Base-by-base conservation (phyloP, 225 moss, liverwort and hornwort genomes). In the Sphagnum contortum region DNA sequence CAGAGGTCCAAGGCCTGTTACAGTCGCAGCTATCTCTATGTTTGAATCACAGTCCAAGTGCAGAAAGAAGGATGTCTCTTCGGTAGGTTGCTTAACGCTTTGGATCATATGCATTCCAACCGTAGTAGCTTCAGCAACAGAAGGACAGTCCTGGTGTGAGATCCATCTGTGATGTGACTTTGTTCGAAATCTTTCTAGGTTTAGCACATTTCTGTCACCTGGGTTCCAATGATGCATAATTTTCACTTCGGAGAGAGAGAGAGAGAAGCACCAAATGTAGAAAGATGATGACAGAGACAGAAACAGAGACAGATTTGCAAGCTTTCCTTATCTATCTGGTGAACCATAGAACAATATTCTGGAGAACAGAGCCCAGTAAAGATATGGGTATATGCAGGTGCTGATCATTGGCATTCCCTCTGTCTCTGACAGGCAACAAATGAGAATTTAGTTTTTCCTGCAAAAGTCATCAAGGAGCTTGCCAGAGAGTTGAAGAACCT, bases 381-480 rank as follows among this genome's bases (percentile, higher is more conserved):
- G 8, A 71, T 55, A 44, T 14, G 67, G 10, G 8, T 57, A 44
- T 48, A 65, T 63, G 72, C 47, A 80, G 8, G n/a, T 58, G 1
- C 45, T 3, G 1, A 5, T 29, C 55, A 10, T 55, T 46, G 5
- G 29, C 29, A 1, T 29, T 29, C 29, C 0, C 29, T 29, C 9
- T 55, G 46, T 67, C 4, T 54, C 45, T 10, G 4, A 54, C 85
- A 98, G 96, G 96, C 96, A 63, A 92, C 92, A 54, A 98, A 98
- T 74, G 96, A 98, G 79, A 98, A 98, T 65, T 77, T 81, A 0
- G 80, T 77, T 64, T 70, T 98, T 73, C 87, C 96, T 44, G 88
- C 92, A 48, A 98, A 98, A 80, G 96, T 98, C 56, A 98, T 98
- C 64, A 90, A 88, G 70, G 90, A 98, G 64, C 90, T 98, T 65